A percentile compares a stretch with the other conserved stretches of the same genome.
phyloP scores from a whole-genome alignment of 306 rosid species.

The Acmispon strigosus region DNA sequence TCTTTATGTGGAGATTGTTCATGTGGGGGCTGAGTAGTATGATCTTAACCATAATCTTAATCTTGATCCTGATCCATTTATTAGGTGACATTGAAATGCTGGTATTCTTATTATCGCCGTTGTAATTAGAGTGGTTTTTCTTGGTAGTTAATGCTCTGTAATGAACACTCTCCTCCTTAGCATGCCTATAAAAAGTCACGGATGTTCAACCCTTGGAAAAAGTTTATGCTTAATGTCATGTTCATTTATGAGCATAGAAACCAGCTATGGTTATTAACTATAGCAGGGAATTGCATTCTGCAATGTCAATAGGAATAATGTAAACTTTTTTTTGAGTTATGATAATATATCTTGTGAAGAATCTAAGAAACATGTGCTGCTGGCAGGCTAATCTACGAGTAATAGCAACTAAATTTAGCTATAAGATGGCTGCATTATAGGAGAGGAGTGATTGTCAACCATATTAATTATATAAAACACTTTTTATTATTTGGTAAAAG shows the following conservation, averaged over 20 bases:
- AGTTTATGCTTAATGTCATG: neutral
- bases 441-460: constrained; percentile 6
- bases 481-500: too few relatives aligned
- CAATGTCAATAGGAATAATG: constrained; percentile 5
- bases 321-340: neutral
- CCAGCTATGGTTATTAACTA: constrained; percentile 2
- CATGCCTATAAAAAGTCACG: neutral
- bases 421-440: neutral
- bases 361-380: constrained; percentile 23
- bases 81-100: constrained; percentile 13
- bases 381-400: constrained; percentile 14
- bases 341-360: constrained; percentile 19
- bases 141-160: constrained; percentile 18
- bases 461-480: neutral
- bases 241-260: constrained; percentile 10
- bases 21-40: constrained; percentile 24
- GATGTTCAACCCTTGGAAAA: neutral
- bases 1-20: neutral
- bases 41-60: neutral
- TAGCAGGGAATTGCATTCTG: neutral
- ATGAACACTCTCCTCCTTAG: neutral
- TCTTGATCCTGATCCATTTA: neutral
- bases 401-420: constrained; percentile 3
- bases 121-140: constrained; percentile 23
- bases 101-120: constrained; percentile 20